Evolutionary conservation across 164 flowering plant species (phyloP).

Genomic region (Platanus orientalis): DNA sequence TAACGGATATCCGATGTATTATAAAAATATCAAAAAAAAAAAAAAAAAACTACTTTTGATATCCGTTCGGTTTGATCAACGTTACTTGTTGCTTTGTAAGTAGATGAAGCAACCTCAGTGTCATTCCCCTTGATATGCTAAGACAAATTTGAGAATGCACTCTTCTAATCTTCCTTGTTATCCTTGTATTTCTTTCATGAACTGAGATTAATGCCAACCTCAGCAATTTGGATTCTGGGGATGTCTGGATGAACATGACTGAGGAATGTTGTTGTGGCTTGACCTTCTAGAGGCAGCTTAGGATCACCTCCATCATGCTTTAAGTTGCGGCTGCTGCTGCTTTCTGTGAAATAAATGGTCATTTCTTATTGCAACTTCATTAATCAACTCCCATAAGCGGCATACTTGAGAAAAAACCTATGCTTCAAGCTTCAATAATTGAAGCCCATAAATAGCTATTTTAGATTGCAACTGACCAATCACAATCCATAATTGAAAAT

Average conservation of each 20-base stretch:
- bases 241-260: conserved; percentile 13
- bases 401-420: conserved; percentile 26
- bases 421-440: conserved; percentile 30
- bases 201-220: conserved; percentile 5
- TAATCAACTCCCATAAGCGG: too few relatives aligned
- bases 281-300: conserved; percentile 15
- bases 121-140: conserved; percentile 9
- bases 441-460: conserved; percentile 23
- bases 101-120: neutral
- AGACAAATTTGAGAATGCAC: conserved; percentile 13
- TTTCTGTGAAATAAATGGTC: conserved; percentile 2
- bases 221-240: conserved; percentile 7
- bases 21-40: too few relatives aligned
- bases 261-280: conserved; percentile 6
- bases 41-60: too few relatives aligned
- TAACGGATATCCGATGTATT: too few relatives aligned
- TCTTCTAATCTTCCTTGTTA: conserved; percentile 14
- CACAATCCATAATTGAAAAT: conserved; percentile 29
- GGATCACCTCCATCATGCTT: too few relatives aligned
- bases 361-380: conserved; percentile 21
- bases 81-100: conserved; percentile 14
- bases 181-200: conserved; percentile 7
- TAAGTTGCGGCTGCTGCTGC: neutral
- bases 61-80: too few relatives aligned
- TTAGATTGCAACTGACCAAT: too few relatives aligned